A percentile compares a stretch with the other conserved stretches of the same genome.
Conservation (phyloP, 2,329 filamentous ascomycete species). For the Amauroascus niger region DNA sequence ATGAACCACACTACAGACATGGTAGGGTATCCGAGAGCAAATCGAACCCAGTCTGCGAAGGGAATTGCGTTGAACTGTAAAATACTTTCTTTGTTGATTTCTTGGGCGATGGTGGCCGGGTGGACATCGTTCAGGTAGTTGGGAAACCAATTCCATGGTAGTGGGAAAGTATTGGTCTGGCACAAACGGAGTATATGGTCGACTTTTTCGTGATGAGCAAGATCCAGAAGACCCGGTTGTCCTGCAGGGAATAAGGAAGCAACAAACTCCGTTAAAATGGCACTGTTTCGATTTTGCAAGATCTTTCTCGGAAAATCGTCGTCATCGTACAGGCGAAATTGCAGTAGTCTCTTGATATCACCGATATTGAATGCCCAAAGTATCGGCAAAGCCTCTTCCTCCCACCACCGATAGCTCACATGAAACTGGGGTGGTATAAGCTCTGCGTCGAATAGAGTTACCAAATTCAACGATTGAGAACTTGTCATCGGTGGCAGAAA, state of each 20-base stretch:
- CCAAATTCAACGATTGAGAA: not conserved
- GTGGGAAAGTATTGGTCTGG: conserved; percentile 18
- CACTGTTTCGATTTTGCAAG: conserved; percentile 27
- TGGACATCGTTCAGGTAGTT: conserved; percentile 19
- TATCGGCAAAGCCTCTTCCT: conserved; percentile 32
- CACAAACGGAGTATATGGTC: conserved; percentile 33
- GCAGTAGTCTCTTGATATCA: conserved; percentile 31
- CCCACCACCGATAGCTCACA: conserved; percentile 33
- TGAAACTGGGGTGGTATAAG: conserved; percentile 24
- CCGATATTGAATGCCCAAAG: conserved; percentile 33
- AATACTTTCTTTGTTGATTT: conserved; percentile 33
- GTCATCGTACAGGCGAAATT: conserved; percentile 31
- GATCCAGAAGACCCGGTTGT: conserved; percentile 23
- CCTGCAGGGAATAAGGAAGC: conserved; percentile 23
- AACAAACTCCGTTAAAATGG: conserved; percentile 29
- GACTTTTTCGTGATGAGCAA: conserved; percentile 32
- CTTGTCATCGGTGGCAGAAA: not conserved
- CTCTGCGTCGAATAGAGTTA: conserved; percentile 4
- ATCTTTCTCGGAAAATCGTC: conserved; percentile 29
- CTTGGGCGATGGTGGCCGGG: conserved; percentile 24
- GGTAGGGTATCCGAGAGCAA: conserved; percentile 30
- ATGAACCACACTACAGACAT: conserved; percentile 33
- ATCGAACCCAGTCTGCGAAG: conserved; percentile 35
- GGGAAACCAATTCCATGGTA: conserved; percentile 33
- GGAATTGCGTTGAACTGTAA: conserved; percentile 32